Base-by-base conservation (phyloP, 805 yeast genomes). In the Wickerhamiella hasegawae region DNA sequence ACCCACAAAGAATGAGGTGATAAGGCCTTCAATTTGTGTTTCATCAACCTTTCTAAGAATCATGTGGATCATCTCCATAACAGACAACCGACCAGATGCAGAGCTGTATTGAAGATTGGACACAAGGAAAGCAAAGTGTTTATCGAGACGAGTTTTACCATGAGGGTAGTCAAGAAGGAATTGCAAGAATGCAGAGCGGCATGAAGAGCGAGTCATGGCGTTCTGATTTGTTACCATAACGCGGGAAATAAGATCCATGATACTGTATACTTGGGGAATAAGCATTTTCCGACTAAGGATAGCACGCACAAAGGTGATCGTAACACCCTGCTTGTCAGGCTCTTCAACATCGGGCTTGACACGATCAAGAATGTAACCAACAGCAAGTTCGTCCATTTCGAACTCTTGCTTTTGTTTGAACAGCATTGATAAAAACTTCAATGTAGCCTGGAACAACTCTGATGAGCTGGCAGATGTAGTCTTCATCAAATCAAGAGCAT, bases 161-260 rank as follows among this genome's bases (percentile, higher is more conserved):
- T 87, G 96, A 47, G 94, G 97, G 50, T 81, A 90, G 47, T 84
- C 94, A 78, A 83, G 78, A 49, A 90, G 58, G 47, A 90, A 90
- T 47, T 76, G 84, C 53, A 73, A 78, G 52, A 73, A 90, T 2
- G 79, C 73, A 43, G 81, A 70, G 55, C 97, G 69, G 6, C 96
- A 73, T 55, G 79, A 74, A 46, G 78, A 85, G 39, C 97, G 67
- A 35, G 83, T 80, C 48, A 76, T 83, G 34, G 70, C 70, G 3
- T 87, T 66, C 39, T 83, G 94, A 55, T 80, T 82, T 1, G 94
- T 85, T 19, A 90, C 76, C 94, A 90, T 79, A 18, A 83, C 77
- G 39, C 73, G 70, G 8, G 90, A 68, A 3, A 87, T 76, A 33
- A 66, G 66, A 39, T 81, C 92, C 76, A 87, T 75, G 2, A 78